A percentile compares a stretch with the other conserved stretches of the same genome.
Evolutionary conservation across 2,329 filamentous ascomycete species (phyloP).

Genomic region (Apiospora rasikravindrae): DNA sequence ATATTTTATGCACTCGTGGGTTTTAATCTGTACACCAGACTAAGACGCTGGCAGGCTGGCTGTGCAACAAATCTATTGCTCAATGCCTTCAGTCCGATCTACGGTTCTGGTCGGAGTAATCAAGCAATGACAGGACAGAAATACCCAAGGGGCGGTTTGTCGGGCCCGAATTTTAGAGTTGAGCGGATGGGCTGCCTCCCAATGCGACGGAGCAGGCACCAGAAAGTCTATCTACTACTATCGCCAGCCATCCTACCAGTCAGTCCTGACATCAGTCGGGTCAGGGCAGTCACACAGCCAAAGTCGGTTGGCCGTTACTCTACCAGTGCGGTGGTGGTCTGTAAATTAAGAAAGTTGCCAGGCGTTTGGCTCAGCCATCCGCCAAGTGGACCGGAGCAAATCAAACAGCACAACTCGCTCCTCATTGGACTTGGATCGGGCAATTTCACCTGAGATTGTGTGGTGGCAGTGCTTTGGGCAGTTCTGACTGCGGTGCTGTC

Average conservation of each 20-base stretch:
- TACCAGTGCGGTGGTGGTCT: neutral
- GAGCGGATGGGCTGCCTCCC: slow-evolving; percentile 12
- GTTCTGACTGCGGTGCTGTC: neutral
- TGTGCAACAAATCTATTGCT: neutral
- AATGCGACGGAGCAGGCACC: neutral
- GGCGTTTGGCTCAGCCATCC: slow-evolving; percentile 11
- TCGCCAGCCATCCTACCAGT: neutral
- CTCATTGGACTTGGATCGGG: slow-evolving; percentile 6
- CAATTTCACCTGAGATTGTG: slow-evolving; percentile 13
- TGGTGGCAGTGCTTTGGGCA: slow-evolving; percentile 10
- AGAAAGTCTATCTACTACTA: neutral
- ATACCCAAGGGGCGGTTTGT: neutral
- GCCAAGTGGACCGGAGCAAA: slow-evolving; percentile 14
- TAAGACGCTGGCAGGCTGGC: neutral
- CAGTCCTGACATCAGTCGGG: too few species aligned
- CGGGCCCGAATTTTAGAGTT: slow-evolving; percentile 12
- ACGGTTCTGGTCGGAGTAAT: neutral
- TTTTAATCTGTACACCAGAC: neutral
- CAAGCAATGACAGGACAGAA: neutral
- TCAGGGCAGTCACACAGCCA: neutral
- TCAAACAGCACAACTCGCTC: slow-evolving; percentile 8
- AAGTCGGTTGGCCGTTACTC: neutral
- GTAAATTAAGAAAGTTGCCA: slow-evolving; percentile 1
- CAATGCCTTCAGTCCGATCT: slow-evolving; percentile 5
- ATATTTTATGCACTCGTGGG: slow-evolving; percentile 8